Base-by-base conservation (phyloP, 1,284 basidiomycete species). In the Cystobasidium pallidum region DNA sequence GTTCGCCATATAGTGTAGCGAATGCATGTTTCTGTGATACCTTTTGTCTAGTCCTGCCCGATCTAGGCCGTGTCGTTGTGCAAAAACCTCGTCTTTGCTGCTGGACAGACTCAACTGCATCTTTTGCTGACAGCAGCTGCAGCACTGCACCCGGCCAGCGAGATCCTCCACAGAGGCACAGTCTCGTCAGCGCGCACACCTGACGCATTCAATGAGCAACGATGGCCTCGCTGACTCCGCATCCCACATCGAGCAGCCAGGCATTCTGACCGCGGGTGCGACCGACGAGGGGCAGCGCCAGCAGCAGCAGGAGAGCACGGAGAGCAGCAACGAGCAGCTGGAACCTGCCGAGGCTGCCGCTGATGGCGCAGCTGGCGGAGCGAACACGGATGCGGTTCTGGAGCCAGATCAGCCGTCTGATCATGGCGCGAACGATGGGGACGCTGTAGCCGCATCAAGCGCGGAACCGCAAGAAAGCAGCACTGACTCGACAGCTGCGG, bases 151-250 rank as follows among this genome's bases (percentile, higher is more conserved):
- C n/a, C n/a, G 43, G 43, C 30, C 55, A 32, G 19, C 36, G 28
- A 32, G n/a, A 19, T 13, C 55, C 8, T 36, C 2, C 11, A 4
- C 55, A 36, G 7, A 3, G n/a, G 26, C 55, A 21, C 7, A 15
- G 21, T 3, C 7, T 10, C 11, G 49, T 7, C 49, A n/a, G 13
- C 19, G 19, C 54, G 32, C 32, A 57, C n/a, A n/a, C n/a, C n/a
- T n/a, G n/a, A n/a, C n/a, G 21, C 58, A 47, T 47, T 71, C 58
- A 71, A 71, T 71, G 68, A 71, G 59, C 68, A 55, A 57, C 41
- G 43, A 71, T 71, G 68, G 59, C 34, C 32, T 43, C 66, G 41
- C 21, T 7, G 36, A 45, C 34, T 30, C 55, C 34, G 15, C 41
- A 47, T 32, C 39, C 28, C n/a, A 57, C 55, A 51, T 45, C 43